A percentile compares a stretch with the other conserved stretches of the same genome.
Conservation (phyloP, 495 filamentous ascomycete genomes). For the Penicillium parvum region DNA sequence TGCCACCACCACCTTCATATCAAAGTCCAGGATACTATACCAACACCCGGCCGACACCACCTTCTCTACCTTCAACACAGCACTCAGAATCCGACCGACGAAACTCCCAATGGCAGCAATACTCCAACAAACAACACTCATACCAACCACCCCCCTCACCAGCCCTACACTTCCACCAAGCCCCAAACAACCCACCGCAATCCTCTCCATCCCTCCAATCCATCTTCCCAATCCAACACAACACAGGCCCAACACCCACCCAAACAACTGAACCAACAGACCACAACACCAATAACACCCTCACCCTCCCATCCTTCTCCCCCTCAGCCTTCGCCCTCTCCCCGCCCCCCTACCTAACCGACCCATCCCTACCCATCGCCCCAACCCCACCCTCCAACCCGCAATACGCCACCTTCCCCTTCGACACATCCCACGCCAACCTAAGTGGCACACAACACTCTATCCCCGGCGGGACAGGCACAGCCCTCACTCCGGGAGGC, state of each 20-base stretch:
- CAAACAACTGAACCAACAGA: background rate
- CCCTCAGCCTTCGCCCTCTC: slow-evolving; percentile 30
- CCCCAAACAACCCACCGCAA: slow-evolving; percentile 5
- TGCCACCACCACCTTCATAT: slow-evolving; percentile 15
- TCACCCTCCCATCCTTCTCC: slow-evolving; percentile 29
- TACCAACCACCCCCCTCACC: slow-evolving; percentile 10
- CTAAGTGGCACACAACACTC: slow-evolving; percentile 2
- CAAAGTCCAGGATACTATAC: slow-evolving; percentile 12
- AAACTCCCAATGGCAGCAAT: slow-evolving; percentile 5
- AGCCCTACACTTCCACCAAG: slow-evolving; percentile 18
- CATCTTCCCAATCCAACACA: slow-evolving; percentile 25
- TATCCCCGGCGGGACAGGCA: background rate
- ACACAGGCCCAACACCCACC: background rate
- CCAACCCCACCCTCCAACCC: slow-evolving; percentile 35
- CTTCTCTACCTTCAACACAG: slow-evolving; percentile 11
- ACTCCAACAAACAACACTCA: slow-evolving; percentile 3
- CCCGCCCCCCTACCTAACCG: slow-evolving; percentile 29
- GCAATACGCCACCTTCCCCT: slow-evolving; percentile 44
- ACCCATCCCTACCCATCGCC: slow-evolving; percentile 24
- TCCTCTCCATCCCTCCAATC: slow-evolving; percentile 17
- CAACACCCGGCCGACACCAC: slow-evolving; percentile 9
- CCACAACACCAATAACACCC: slow-evolving; percentile 13
- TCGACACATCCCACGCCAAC: slow-evolving; percentile 26
- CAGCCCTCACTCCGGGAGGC: slow-evolving; percentile 33
- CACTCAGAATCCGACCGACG: slow-evolving; percentile 11